phyloP scores from a whole-genome alignment of 257 asterid species.

The Verbena officinalis region DNA sequence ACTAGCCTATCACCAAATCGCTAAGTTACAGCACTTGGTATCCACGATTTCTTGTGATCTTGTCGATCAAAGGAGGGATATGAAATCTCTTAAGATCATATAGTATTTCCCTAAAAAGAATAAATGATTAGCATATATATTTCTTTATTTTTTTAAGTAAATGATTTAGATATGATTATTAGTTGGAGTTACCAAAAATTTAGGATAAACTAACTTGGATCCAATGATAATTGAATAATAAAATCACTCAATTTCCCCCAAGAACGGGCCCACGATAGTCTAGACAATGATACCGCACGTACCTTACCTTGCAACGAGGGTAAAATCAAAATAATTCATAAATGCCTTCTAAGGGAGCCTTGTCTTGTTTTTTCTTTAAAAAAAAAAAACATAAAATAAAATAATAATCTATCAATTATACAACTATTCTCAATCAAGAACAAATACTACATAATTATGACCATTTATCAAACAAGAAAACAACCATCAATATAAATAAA shows the following conservation, averaged over 20 bases:
- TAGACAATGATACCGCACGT: constrained; percentile 33
- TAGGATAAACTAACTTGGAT: constrained; percentile 14
- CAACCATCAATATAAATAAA: too few relatives aligned
- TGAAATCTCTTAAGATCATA: background rate
- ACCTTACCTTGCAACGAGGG: constrained; percentile 39
- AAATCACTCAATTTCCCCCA: constrained; percentile 4
- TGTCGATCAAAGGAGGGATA: background rate
- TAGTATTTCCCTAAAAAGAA: constrained; percentile 2
- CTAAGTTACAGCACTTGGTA: background rate
- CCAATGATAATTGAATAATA: constrained; percentile 23
- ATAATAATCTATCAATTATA: too few relatives aligned
- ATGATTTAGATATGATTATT: constrained; percentile 29
- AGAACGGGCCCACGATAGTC: constrained; percentile 22
- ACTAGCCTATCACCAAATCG: too few relatives aligned
- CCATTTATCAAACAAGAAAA: too few relatives aligned
- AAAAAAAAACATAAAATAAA: too few relatives aligned
- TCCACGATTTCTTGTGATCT: background rate
- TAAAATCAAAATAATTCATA: constrained; percentile 13
- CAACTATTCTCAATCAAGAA: too few relatives aligned
- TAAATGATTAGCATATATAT: constrained; percentile 33
- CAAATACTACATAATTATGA: too few relatives aligned
- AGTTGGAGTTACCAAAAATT: background rate
- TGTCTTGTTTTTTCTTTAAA: background rate
- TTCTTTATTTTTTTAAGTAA: too few relatives aligned
- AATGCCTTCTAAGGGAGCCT: constrained; percentile 13